Evolutionary conservation across 495 filamentous ascomycete species (phyloP).

Genomic region (Rhypophila decipiens): DNA sequence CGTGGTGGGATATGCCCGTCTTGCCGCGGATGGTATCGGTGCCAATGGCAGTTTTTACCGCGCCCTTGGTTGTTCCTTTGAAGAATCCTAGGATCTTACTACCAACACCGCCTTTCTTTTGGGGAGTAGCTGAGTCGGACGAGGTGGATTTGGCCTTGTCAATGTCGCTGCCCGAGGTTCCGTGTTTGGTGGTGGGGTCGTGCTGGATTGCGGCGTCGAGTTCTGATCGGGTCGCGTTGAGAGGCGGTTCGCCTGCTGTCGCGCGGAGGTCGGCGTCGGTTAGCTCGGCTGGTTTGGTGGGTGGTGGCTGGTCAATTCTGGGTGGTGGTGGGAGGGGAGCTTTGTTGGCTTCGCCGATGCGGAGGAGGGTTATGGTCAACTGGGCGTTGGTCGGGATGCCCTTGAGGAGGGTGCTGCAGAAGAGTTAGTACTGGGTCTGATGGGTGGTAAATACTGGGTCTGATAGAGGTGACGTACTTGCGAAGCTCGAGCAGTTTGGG

Average conservation of each 20-base stretch:
- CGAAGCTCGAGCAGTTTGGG: constrained; percentile 62
- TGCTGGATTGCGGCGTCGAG: constrained; percentile 36
- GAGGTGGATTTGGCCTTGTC: constrained; percentile 23
- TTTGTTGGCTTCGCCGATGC: constrained; percentile 77
- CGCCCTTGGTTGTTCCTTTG: constrained; percentile 60
- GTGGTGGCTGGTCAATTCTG: constrained; percentile 44
- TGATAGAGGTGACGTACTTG: constrained; percentile 44
- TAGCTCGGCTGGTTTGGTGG: constrained; percentile 40
- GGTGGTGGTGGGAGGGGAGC: constrained; percentile 79
- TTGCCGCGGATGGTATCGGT: constrained; percentile 63
- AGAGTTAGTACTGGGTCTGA: constrained; percentile 7
- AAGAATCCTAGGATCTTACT: constrained; percentile 56
- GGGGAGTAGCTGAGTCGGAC: not conserved
- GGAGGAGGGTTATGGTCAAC: constrained; percentile 75
- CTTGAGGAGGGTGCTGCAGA: constrained; percentile 61
- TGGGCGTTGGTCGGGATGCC: constrained; percentile 88
- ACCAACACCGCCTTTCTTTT: constrained; percentile 18
- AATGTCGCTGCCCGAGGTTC: constrained; percentile 44
- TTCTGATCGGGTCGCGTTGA: constrained; percentile 37
- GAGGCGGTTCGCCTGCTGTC: constrained; percentile 29
- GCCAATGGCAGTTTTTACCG: constrained; percentile 62
- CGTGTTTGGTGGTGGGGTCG: constrained; percentile 25
- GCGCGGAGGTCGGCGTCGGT: constrained; percentile 41
- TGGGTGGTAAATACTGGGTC: not conserved
- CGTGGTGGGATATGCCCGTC: constrained; percentile 52